phyloP scores from a whole-genome alignment of 2,329 filamentous ascomycete genomes.

The Sporothrix phasma region DNA sequence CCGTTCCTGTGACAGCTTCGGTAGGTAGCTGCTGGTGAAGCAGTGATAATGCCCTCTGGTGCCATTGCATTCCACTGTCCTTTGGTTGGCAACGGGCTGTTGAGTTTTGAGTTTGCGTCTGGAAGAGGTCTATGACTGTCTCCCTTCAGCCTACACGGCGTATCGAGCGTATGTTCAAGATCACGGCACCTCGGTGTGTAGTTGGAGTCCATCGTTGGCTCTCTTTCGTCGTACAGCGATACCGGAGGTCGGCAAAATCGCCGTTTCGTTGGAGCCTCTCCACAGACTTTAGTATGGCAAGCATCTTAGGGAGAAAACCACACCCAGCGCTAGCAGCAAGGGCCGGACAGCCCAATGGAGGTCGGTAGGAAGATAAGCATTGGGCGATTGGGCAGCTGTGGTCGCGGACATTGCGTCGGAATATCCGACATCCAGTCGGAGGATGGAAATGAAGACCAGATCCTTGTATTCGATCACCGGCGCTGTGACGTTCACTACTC shows the following conservation, averaged over 20 bases:
- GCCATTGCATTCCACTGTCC: too few species aligned
- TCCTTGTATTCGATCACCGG: too few species aligned
- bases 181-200: not conserved
- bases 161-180: not conserved
- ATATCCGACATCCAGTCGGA: not conserved
- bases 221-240: not conserved
- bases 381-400: not conserved
- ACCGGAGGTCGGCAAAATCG: not conserved
- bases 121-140: too few species aligned
- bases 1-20: too few species aligned
- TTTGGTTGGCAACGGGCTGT: too few species aligned
- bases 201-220: not conserved
- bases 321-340: not conserved
- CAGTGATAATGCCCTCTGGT: too few species aligned
- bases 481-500: too few species aligned
- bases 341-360: not conserved
- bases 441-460: not conserved
- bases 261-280: not conserved
- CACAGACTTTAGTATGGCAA: not conserved
- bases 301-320: not conserved
- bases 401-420: not conserved
- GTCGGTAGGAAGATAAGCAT: not conserved
- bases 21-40: too few species aligned
- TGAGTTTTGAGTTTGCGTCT: too few species aligned
- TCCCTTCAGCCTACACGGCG: too few species aligned